These are phyloP conservation scores for Brassica cretica DNA, from an alignment of 345 rosid species.

Conservation along the genomic window DNA sequence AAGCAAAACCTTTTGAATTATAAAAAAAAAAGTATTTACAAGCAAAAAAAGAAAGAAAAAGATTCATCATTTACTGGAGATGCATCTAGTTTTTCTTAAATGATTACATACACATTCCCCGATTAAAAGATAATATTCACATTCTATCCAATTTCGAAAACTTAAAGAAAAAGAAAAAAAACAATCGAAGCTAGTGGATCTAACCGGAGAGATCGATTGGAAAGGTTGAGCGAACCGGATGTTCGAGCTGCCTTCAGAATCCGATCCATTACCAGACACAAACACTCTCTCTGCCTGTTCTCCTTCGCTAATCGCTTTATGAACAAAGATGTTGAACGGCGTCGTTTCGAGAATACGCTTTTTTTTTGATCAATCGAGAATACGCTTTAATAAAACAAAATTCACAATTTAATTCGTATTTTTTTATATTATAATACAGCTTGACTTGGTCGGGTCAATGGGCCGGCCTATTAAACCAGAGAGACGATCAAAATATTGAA, in stretches of 20 bases:
- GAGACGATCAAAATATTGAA: not conserved
- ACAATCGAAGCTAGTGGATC: conserved; percentile 6
- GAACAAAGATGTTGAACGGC: conserved; percentile 3
- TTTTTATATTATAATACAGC: not conserved
- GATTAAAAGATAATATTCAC: conserved; percentile 25
- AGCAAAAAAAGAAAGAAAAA: not conserved
- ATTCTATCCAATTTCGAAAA: conserved; percentile 11
- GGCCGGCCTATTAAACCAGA: not conserved
- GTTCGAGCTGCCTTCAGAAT: conserved; percentile 76
- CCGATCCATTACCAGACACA: conserved; percentile 65
- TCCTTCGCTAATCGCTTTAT: not conserved
- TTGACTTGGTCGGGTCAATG: not conserved
- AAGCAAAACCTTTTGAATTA: conserved; percentile 9
- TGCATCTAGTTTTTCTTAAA: not conserved
- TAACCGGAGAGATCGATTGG: conserved; percentile 86
- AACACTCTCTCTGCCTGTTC: conserved; percentile 1
- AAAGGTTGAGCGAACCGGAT: conserved; percentile 90
- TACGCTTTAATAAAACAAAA: not conserved
- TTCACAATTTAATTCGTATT: not conserved
- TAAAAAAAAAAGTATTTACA: not conserved
- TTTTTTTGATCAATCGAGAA: not conserved
- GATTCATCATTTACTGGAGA: not conserved
- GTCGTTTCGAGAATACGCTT: not conserved
- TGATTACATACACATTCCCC: not conserved
- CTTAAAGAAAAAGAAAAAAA: not conserved